Percentiles rank a stretch among this genome's conserved stretches.
Conservation (phyloP, 345 rosid species). For the Bretschneidera sinensis region DNA sequence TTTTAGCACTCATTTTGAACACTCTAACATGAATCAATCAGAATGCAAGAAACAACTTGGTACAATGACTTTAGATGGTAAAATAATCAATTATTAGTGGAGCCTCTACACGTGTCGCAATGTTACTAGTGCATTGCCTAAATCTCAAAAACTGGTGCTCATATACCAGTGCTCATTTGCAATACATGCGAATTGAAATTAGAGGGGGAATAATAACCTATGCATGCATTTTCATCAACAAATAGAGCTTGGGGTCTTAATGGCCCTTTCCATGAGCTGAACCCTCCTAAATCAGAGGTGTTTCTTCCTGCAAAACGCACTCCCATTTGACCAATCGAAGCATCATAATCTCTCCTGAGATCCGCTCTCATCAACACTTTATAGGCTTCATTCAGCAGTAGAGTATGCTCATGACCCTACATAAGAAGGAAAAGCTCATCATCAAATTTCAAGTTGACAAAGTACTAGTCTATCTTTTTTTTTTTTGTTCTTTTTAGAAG, state of each 20-base stretch:
- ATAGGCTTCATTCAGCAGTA: conserved; percentile 53
- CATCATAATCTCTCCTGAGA: too few species aligned
- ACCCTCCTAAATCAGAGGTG: conserved; percentile 16
- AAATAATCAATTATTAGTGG: too few species aligned
- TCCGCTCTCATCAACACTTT: conserved; percentile 37
- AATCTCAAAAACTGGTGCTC: conserved; percentile 17
- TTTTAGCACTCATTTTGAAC: too few species aligned
- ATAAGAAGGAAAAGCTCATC: neutral
- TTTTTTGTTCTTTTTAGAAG: too few species aligned
- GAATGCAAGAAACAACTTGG: too few species aligned
- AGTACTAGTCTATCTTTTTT: too few species aligned
- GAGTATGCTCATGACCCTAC: conserved; percentile 43
- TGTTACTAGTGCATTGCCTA: too few species aligned
- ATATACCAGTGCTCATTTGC: too few species aligned
- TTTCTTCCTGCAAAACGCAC: conserved; percentile 16
- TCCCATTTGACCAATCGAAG: conserved; percentile 33
- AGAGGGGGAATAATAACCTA: conserved; percentile 28
- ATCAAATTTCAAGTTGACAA: too few species aligned
- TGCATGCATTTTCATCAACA: conserved; percentile 56
- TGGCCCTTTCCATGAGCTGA: conserved; percentile 61
- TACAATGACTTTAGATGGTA: too few species aligned
- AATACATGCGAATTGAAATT: neutral
- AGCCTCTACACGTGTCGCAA: too few species aligned
- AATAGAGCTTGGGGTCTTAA: conserved; percentile 49
- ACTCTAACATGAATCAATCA: too few species aligned